Evolutionary conservation across 1,284 basidiomycete genomes (phyloP).

Genomic region (Cutaneotrichosporon sp.): DNA sequence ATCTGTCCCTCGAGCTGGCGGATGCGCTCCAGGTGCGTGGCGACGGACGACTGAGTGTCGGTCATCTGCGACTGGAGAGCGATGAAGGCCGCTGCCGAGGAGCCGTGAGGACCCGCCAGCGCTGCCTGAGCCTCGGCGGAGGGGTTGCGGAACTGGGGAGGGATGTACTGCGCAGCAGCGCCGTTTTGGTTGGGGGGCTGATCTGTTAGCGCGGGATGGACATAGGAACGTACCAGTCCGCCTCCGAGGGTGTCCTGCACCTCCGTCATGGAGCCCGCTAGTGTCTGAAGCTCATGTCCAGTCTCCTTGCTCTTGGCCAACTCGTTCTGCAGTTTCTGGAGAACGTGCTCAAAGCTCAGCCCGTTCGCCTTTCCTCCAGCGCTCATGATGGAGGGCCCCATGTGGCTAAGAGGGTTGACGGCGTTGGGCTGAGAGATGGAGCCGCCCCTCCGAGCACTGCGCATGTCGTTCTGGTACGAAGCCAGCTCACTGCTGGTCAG

Average conservation of each 20-base stretch:
- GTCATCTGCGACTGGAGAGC: constrained; percentile 77
- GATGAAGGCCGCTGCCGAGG: constrained; percentile 56
- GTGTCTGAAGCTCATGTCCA: constrained; percentile 77
- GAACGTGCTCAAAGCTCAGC: constrained; percentile 57
- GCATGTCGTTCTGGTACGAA: constrained; percentile 44
- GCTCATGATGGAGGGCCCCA: constrained; percentile 44
- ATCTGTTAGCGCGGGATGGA: not conserved
- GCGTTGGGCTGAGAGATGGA: constrained; percentile 8
- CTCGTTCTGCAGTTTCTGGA: constrained; percentile 65
- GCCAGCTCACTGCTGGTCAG: constrained; percentile 42
- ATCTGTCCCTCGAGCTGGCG: constrained; percentile 76
- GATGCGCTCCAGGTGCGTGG: constrained; percentile 81
- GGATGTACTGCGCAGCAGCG: constrained; percentile 47
- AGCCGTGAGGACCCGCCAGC: constrained; percentile 46
- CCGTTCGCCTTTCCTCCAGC: constrained; percentile 52
- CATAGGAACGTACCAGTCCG: constrained; percentile 62
- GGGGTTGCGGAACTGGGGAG: constrained; percentile 48
- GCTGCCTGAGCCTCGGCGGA: constrained; percentile 51
- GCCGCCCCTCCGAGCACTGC: constrained; percentile 23
- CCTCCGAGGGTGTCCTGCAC: constrained; percentile 92
- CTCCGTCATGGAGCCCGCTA: constrained; percentile 82
- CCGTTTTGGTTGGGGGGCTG: constrained; percentile 57
- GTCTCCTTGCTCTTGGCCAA: constrained; percentile 93
- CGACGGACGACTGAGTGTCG: constrained; percentile 79
- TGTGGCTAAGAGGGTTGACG: constrained; percentile 28